These are phyloP conservation scores for Domatiomyces catenatus DNA, from an alignment of 2,329 filamentous ascomycete species.

Conservation along the genomic window DNA sequence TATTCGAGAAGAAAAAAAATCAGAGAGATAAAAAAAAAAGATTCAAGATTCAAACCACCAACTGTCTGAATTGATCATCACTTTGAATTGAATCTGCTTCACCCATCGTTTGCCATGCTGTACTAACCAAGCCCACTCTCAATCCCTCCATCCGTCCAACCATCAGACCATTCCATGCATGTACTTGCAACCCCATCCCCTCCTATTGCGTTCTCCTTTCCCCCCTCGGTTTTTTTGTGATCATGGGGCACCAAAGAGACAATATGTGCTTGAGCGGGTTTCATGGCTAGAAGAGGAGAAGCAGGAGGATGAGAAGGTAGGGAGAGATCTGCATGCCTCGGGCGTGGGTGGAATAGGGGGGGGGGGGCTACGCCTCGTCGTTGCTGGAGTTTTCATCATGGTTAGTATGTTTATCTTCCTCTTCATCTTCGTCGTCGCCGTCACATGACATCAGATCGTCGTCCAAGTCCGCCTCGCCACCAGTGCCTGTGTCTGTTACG, in stretches of 20 bases:
- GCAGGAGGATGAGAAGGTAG: not conserved
- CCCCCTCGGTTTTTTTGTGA: too few species aligned
- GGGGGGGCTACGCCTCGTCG: too few species aligned
- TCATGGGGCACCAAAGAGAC: not conserved
- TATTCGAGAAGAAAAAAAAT: not conserved
- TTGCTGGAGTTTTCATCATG: too few species aligned
- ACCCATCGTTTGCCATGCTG: too few species aligned
- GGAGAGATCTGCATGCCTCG: not conserved
- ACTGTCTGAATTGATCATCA: not conserved
- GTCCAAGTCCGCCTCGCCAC: not conserved
- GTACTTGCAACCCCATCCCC: not conserved
- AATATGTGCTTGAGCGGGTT: not conserved
- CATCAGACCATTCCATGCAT: not conserved
- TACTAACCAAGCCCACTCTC: too few species aligned
- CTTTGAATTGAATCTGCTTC: too few species aligned
- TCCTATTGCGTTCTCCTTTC: not conserved
- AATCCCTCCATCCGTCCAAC: too few species aligned
- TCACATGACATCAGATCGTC: not conserved
- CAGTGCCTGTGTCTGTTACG: slow-evolving; percentile 1
- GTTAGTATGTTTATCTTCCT: too few species aligned
- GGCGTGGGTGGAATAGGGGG: too few species aligned
- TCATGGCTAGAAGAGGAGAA: not conserved
- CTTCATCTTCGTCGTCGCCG: not conserved
- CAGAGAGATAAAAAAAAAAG: not conserved
- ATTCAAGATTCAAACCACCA: not conserved